Conservation (phyloP, 345 rosid genomes). For the Euclidium syriacum region DNA sequence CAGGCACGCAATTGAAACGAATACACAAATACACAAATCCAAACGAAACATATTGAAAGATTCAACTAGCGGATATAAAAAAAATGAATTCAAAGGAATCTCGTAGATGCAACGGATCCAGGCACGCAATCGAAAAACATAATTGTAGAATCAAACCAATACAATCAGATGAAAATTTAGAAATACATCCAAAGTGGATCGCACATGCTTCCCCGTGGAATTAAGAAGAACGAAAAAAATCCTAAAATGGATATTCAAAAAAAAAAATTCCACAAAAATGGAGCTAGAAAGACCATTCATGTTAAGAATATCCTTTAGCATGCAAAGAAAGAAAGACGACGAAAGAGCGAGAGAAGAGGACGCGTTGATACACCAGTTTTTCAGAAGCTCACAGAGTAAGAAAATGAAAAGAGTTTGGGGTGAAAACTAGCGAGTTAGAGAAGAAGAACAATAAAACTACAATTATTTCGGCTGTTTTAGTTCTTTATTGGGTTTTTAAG, state of each 20-base stretch:
- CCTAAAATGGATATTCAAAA: slow-evolving; percentile 14
- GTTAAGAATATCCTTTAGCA: not conserved
- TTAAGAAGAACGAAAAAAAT: not conserved
- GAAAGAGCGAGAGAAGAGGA: slow-evolving; percentile 1
- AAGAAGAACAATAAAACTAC: not conserved
- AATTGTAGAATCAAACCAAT: not conserved
- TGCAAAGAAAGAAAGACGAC: not conserved
- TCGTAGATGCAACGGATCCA: slow-evolving; percentile 25
- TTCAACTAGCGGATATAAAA: not conserved
- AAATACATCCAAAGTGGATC: not conserved
- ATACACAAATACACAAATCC: not conserved
- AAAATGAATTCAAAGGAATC: not conserved
- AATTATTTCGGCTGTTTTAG: slow-evolving; percentile 1
- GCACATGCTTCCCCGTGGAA: not conserved
- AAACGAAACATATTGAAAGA: slow-evolving; percentile 4
- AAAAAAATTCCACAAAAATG: not conserved
- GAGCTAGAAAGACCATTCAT: not conserved
- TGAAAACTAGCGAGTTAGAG: too few species aligned
- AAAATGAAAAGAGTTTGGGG: not conserved
- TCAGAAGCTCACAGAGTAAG: slow-evolving; percentile 1
- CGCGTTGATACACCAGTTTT: slow-evolving; percentile 12
- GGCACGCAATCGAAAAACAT: not conserved
- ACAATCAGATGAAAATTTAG: not conserved
- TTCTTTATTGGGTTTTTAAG: slow-evolving; percentile 9
- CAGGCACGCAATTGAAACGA: too few species aligned